Conservation (phyloP, 2,329 filamentous ascomycete species). For the Fusarium penzigii region DNA sequence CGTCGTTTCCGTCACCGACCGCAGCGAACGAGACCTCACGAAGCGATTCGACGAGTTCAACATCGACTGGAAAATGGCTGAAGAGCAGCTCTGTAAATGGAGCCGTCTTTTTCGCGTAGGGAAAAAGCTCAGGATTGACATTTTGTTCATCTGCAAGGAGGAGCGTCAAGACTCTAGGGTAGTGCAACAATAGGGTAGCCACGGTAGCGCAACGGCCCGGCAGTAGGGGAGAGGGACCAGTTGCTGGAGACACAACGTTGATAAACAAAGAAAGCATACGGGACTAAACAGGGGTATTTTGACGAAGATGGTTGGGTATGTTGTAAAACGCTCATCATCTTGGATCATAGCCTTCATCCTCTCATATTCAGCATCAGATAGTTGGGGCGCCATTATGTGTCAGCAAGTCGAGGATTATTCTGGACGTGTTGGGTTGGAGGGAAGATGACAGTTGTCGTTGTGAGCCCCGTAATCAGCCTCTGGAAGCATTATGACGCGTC, state of each 20-base stretch:
- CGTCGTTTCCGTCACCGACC: conserved; percentile 11
- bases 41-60: conserved; percentile 8
- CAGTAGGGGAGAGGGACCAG: conserved; percentile 5
- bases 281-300: conserved; percentile 7
- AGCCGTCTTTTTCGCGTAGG: conserved; percentile 8
- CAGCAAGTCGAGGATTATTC: conserved; percentile 6
- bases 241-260: conserved; percentile 6
- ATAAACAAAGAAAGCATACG: conserved; percentile 11
- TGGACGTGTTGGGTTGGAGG: conserved; percentile 7
- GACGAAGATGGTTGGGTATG: conserved; percentile 11
- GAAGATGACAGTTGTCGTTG: too few relatives aligned
- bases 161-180: background rate
- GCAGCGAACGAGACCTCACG: conserved; percentile 7
- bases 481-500: too few relatives aligned
- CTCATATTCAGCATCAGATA: conserved; percentile 9
- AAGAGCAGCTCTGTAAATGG: conserved; percentile 9
- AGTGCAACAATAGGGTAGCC: conserved; percentile 3
- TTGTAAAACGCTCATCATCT: conserved; percentile 1
- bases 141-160: conserved; percentile 11
- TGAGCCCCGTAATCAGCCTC: too few relatives aligned
- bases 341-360: conserved; percentile 9
- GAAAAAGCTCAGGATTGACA: conserved; percentile 13
- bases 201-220: conserved; percentile 5
- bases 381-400: conserved; percentile 2
- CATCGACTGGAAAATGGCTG: conserved; percentile 8